These are phyloP conservation scores for Orbilia ellipsospora DNA, from an alignment of 2,329 filamentous ascomycete species.

Conservation along the genomic window DNA sequence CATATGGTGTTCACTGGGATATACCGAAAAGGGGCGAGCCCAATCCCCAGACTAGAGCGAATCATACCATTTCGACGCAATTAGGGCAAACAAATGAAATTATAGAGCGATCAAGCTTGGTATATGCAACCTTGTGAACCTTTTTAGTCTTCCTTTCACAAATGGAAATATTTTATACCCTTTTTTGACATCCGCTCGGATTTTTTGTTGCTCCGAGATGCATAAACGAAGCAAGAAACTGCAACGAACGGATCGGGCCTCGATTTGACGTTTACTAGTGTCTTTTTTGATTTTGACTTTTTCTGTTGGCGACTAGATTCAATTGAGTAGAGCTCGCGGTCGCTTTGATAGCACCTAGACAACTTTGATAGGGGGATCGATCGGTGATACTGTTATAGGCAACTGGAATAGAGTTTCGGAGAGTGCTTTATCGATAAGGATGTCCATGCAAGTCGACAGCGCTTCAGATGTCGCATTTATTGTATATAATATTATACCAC, in stretches of 20 bases:
- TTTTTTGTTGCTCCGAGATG: background rate
- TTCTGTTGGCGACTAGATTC: background rate
- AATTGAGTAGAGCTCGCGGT: background rate
- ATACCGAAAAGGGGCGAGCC: no score
- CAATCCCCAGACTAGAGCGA: no score
- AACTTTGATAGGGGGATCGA: no score
- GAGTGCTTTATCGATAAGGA: slow-evolving; percentile 34
- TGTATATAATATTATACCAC: background rate
- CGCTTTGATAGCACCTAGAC: no score
- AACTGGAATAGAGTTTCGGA: slow-evolving; percentile 16
- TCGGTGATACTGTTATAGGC: slow-evolving; percentile 16
- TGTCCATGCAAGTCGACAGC: slow-evolving; percentile 6
- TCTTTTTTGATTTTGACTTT: slow-evolving; percentile 1
- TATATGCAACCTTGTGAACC: no score
- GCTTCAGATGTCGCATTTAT: background rate
- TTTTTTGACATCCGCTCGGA: background rate
- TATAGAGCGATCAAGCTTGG: no score
- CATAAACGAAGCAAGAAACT: background rate
- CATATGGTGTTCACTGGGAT: background rate
- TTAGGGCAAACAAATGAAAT: no score
- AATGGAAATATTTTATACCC: no score
- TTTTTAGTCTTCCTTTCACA: no score
- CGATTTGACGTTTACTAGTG: background rate
- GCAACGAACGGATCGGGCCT: background rate
- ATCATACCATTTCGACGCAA: no score